phyloP scores from a whole-genome alignment of 495 filamentous ascomycete species.

The Daldinia childiae region DNA sequence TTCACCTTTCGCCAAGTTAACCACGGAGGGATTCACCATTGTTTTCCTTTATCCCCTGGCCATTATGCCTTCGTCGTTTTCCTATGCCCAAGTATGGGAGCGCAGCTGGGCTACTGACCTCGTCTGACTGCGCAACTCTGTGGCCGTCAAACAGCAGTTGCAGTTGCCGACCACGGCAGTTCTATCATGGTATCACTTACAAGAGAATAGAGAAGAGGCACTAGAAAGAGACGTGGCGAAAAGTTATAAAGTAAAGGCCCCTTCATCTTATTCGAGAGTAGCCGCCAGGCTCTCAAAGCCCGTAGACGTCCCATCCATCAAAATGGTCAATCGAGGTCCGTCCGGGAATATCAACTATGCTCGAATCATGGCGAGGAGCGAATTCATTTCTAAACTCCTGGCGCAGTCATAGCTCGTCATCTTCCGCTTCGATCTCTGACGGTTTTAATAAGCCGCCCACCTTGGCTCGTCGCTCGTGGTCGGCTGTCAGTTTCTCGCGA shows the following conservation, averaged over 20 bases:
- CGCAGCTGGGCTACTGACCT: slow-evolving; percentile 12
- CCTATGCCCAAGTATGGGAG: slow-evolving; percentile 2
- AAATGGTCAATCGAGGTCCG: slow-evolving; percentile 45
- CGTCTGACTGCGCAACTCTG: slow-evolving; percentile 1
- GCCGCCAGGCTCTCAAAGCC: slow-evolving; percentile 50
- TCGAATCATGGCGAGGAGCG: slow-evolving; percentile 46
- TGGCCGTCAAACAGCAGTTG: slow-evolving; percentile 12
- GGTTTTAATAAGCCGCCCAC: slow-evolving; percentile 93
- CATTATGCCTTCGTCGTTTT: slow-evolving; percentile 14
- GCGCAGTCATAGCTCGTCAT: slow-evolving; percentile 92
- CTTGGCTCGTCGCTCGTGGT: slow-evolving; percentile 88
- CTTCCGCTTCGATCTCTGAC: slow-evolving; percentile 79
- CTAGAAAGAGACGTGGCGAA: slow-evolving; percentile 21
- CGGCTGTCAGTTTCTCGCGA: slow-evolving; percentile 78
- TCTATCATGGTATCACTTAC: slow-evolving; percentile 45
- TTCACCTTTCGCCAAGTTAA: slow-evolving; percentile 6
- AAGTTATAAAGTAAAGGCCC: slow-evolving; percentile 27
- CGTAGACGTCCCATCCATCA: slow-evolving; percentile 65
- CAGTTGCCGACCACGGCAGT: slow-evolving; percentile 16
- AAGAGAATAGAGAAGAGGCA: slow-evolving; percentile 28
- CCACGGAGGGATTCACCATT: background rate
- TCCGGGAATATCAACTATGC: slow-evolving; percentile 22
- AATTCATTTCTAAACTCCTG: slow-evolving; percentile 71
- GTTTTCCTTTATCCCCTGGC: background rate
- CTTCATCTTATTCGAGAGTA: slow-evolving; percentile 13